A percentile compares a stretch with the other conserved stretches of the same genome.
Conservation (phyloP, 129 eudicot genomes). For the Daucus carota region DNA sequence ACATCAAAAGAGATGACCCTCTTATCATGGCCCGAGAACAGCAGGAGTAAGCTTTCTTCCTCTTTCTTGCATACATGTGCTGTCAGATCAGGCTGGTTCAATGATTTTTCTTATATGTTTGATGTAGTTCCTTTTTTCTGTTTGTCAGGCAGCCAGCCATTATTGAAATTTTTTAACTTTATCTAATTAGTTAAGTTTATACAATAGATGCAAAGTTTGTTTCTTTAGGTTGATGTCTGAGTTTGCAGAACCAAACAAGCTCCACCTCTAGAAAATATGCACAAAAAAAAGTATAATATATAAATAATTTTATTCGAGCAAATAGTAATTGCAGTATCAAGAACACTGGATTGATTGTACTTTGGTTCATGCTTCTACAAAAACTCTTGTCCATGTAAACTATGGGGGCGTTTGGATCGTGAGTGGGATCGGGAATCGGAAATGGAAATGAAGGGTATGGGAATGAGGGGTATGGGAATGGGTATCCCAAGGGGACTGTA, state of each 20-base stretch:
- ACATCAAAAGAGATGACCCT: conserved; percentile 68
- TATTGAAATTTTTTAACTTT: neutral
- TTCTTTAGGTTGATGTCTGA: neutral
- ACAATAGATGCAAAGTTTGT: no score
- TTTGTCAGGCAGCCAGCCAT: neutral
- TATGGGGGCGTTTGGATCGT: no score
- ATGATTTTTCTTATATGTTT: neutral
- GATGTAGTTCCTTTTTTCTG: neutral
- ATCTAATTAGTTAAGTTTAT: neutral
- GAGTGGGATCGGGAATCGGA: no score
- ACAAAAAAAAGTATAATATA: neutral
- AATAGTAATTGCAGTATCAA: neutral
- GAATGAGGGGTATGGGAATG: no score
- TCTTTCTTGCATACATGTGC: neutral
- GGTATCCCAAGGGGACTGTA: no score
- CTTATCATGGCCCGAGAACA: conserved; percentile 48
- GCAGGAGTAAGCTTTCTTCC: conserved; percentile 48
- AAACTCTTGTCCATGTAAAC: neutral
- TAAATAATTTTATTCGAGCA: neutral
- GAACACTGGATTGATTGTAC: neutral
- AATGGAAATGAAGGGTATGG: no score
- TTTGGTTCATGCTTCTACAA: neutral
- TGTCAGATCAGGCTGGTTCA: neutral
- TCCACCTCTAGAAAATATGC: neutral
- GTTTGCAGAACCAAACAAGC: neutral